Percentiles rank a stretch among this genome's conserved stretches.
These are phyloP conservation scores for Aspergillus heteromorphus DNA, from an alignment of 495 filamentous ascomycete species.

Conservation along the genomic window DNA sequence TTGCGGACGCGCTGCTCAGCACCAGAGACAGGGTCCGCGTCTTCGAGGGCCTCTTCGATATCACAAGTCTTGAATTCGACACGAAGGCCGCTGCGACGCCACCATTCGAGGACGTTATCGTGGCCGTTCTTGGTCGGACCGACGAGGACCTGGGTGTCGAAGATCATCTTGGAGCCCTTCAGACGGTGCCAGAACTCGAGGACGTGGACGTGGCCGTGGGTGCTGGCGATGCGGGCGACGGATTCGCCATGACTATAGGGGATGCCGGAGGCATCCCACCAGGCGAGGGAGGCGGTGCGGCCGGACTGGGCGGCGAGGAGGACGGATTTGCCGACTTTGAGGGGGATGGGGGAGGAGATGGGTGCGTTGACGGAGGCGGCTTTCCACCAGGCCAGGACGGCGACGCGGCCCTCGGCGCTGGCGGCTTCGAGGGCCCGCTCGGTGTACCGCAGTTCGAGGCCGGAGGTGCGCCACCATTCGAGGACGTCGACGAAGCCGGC, in stretches of 20 bases:
- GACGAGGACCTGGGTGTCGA: constrained; percentile 83
- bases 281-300: constrained; percentile 62
- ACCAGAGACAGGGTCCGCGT: constrained; percentile 60
- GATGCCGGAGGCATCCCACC: constrained; percentile 78
- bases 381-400: constrained; percentile 89
- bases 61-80: constrained; percentile 95
- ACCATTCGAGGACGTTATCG: constrained; percentile 83
- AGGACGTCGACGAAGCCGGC: constrained; percentile 78
- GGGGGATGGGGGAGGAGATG: constrained; percentile 37
- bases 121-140: constrained; percentile 84
- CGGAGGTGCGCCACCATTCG: constrained; percentile 85
- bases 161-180: constrained; percentile 77
- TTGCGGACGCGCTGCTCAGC: constrained; percentile 61
- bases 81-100: constrained; percentile 66
- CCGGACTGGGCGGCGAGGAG: constrained; percentile 76
- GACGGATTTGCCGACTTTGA: constrained; percentile 77
- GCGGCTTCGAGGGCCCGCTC: constrained; percentile 83
- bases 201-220: constrained; percentile 80
- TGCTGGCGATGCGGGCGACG: constrained; percentile 76
- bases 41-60: constrained; percentile 90
- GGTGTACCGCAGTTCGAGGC: constrained; percentile 74
- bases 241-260: constrained; percentile 67
- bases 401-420: constrained; percentile 72
- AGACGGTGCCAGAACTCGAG: constrained; percentile 75
- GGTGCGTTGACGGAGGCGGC: constrained; percentile 41